Evolutionary conservation across 2,329 filamentous ascomycete species (phyloP), one percentile per base, ranked within the genome.

Genomic region (Mariannaea elegans): DNA sequence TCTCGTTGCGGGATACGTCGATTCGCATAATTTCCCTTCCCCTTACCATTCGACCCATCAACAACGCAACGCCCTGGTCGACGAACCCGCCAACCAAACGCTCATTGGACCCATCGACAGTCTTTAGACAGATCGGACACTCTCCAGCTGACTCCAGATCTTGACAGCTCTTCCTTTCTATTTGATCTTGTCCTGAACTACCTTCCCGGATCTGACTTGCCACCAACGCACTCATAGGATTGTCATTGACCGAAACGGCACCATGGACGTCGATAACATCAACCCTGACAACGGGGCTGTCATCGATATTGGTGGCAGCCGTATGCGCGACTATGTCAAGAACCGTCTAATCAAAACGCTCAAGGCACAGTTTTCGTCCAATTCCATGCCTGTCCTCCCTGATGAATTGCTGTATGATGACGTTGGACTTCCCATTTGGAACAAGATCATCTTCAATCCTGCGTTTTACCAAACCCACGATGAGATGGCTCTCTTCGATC

Each of bases 381-480:
- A 55, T 7, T 62, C 60, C 12, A 71, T 72, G 56, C 69, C 71
- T 14, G 72, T 69, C 2, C 68, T 80, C 27, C 77, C 77, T 1
- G 78, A 80, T 47, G 77, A 80, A 65, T 65, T 78, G 36, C 67
- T 80, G 44, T 80, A 80, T 60, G 70, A 76, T 57, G 77, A 78
- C 51, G 49, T 67, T 5, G 78, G 78, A 2, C 66, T 79, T 46
- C 64, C 66, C 6, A 77, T 79, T 60, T 80, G 78, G 78, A 77
- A 77, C 44, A 57, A 77, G 9, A 78, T 80, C 56, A 79, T 80
- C 53, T 76, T 72, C 61, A 76, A 70, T 1, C 65, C 70, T 2
- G 72, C 78, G 38, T 79, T 78, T 58, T 80, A 80, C 57, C 78
- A 80, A 59, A 78, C 77, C 3, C 72, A 75, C 27, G 77, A 80